Conservation (phyloP, 2,329 filamentous ascomycete genomes). For the Graphiopsis chlorocephala region DNA sequence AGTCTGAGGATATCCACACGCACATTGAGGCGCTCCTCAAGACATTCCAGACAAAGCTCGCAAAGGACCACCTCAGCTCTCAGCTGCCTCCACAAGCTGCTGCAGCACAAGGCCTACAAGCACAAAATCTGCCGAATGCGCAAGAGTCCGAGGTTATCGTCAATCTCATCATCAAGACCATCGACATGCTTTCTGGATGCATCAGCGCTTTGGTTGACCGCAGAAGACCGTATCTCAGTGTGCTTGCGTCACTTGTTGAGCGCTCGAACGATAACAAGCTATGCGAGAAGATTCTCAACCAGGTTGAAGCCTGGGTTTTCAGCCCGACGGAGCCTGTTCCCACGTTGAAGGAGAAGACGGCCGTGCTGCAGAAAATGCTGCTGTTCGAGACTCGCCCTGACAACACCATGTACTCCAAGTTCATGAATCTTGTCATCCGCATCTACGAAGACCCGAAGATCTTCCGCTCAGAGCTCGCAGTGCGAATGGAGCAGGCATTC, state of each 20-base stretch:
- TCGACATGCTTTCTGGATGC: slow-evolving; percentile 84
- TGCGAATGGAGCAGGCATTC: slow-evolving; percentile 97
- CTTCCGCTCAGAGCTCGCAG: slow-evolving; percentile 88
- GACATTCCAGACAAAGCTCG: slow-evolving; percentile 84
- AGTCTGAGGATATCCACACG: slow-evolving; percentile 81
- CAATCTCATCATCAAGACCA: slow-evolving; percentile 87
- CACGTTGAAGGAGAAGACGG: slow-evolving; percentile 97
- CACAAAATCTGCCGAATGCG: slow-evolving; percentile 57
- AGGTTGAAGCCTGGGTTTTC: slow-evolving; percentile 97
- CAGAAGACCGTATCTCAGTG: slow-evolving; percentile 87
- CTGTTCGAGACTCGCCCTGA: slow-evolving; percentile 86
- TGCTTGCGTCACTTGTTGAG: slow-evolving; percentile 90
- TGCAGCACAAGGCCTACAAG: slow-evolving; percentile 38
- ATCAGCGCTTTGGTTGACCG: slow-evolving; percentile 93
- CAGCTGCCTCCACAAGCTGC: slow-evolving; percentile 60
- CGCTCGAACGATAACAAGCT: slow-evolving; percentile 84
- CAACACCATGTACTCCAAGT: slow-evolving; percentile 82
- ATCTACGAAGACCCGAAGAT: slow-evolving; percentile 99
- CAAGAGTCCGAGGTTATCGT: slow-evolving; percentile 88
- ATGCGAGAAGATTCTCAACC: slow-evolving; percentile 86
- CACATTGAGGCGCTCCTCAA: slow-evolving; percentile 91
- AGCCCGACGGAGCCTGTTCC: slow-evolving; percentile 92
- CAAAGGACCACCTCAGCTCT: slow-evolving; percentile 82
- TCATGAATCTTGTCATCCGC: slow-evolving; percentile 90
- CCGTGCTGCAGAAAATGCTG: slow-evolving; percentile 98